Evolutionary conservation across 148 eudicot species (phyloP), one percentile per base, ranked within the genome.

Genomic region (Nepenthes mirabilis): DNA sequence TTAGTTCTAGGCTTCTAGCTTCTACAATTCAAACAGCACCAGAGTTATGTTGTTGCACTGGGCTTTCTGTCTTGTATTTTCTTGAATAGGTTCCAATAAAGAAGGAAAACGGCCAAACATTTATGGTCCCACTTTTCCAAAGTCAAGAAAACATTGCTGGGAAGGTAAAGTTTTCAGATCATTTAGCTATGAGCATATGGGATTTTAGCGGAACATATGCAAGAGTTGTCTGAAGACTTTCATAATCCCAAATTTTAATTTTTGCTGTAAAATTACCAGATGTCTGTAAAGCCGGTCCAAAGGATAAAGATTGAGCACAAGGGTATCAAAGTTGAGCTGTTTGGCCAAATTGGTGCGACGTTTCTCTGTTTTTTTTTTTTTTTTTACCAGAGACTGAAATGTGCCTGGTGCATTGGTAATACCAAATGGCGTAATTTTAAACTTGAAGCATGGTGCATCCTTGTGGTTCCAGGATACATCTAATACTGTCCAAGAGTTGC

Each of bases 271-370:
- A 35, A 36, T 66, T 73, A 66, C 63, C 75, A 93, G 98, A 84
- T 93, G 52, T 83, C 85, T 33, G 57, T 88, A 34, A 95, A 88
- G 79, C 98, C 98, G 45, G 84, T 82, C 60, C 89, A 80, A 77
- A 96, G 96, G 60, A 93, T 88, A 71, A 93, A 88, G 75, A 84
- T 93, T 68, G 98, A 93, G 70, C 98, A 93, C 70, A 88, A 88
- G 71, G 98, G 98, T 63, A 88, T 88, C 40, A 93, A 93, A 69
- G 79, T 93, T 65, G 98, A 93, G 80, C 98, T 88, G 65, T 91
- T 93, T 65, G 98, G 98, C 14, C 98, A 93, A 78, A 93, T 93
- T 72, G 98, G 98, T 93, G 56, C 47, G 79, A 11, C 11, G 0
- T 11, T 2, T 2, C 52, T 49, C 11, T 11, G 11, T 51, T 36